These are phyloP conservation scores for Ganoderma boninense DNA, from an alignment of 1,284 basidiomycete genomes.

Conservation along the genomic window DNA sequence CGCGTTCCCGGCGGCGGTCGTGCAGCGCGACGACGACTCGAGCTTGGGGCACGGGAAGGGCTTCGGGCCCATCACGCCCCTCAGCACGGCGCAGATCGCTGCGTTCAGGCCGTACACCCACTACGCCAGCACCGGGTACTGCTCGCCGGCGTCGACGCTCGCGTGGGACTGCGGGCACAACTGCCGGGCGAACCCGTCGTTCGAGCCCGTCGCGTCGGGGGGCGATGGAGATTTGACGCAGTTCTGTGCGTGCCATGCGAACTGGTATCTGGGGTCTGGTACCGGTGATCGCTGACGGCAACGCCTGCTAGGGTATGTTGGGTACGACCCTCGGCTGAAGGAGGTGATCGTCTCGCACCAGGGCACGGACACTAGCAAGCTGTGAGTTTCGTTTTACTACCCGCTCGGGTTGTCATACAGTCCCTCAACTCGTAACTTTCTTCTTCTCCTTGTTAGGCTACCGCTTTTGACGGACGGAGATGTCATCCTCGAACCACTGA, in stretches of 20 bases:
- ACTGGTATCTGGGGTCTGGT: too few relatives aligned
- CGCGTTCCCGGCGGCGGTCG: not conserved
- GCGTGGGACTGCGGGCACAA: constrained; percentile 48
- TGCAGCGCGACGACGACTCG: not conserved
- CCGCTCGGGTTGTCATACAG: not conserved
- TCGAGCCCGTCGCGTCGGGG: constrained; percentile 66
- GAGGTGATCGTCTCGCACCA: constrained; percentile 57
- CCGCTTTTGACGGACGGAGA: constrained; percentile 47
- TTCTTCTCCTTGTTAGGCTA: constrained; percentile 43
- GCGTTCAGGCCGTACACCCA: constrained; percentile 50
- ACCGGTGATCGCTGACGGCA: too few relatives aligned
- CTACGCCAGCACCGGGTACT: constrained; percentile 49
- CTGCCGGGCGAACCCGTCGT: constrained; percentile 57
- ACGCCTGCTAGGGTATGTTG: constrained; percentile 49
- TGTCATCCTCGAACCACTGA: constrained; percentile 38
- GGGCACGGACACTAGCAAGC: constrained; percentile 55
- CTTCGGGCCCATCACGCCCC: not conserved
- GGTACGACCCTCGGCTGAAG: constrained; percentile 50
- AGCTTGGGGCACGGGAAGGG: too few relatives aligned
- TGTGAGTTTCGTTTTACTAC: constrained; percentile 45
- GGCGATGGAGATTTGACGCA: constrained; percentile 63
- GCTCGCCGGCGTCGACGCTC: constrained; percentile 40
- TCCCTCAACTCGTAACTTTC: not conserved
- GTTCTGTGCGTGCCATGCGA: constrained; percentile 51
- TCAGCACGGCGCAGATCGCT: constrained; percentile 37